Base-by-base conservation (phyloP, 768 basidiomycete genomes). In the Sistotremastrum suecicum region DNA sequence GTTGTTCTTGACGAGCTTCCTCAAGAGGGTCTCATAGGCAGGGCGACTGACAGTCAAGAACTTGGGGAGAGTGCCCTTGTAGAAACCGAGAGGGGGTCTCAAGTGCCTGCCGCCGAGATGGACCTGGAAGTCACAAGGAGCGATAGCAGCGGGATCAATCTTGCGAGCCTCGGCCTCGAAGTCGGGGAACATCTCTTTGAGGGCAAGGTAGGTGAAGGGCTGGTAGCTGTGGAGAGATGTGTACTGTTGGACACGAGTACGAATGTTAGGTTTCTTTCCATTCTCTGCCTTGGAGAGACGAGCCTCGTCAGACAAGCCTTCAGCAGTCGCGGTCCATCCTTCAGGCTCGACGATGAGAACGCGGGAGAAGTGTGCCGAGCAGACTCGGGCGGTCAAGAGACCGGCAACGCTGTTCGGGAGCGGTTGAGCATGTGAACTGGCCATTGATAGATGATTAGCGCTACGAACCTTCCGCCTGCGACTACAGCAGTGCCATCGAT, bases 21-120 rank as follows among this genome's bases (percentile, higher is more conserved):
- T 52, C 9, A 64, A 43, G 4, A 63, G 50, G 3, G 60, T 63
- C 48, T 64, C 63, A 32, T 58, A 51, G 29, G 52, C 52, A 10
- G 53, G 51, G 10, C 62, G 54, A 30, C 51, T 55, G 11, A 51
- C 38, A 42, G 45, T 52, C 35, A 58, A 41, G 3, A 50, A 56
- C 28, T 55, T 48, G 9, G 55, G 54, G 12, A 55, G 46, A 2
- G 38, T 34, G 37, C 47, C 48, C 12, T 46, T 48, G 40, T 46
- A 50, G 20, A 20, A 20, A 20, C 20, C 20, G 20, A 20, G 20
- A 20, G 20, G 20, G 20, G 20, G 20, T 20, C 20, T 20, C 20
- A 20, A 20, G 20, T 20, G 20, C 20, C 20, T 20, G 20, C 20
- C 20, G 20, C 20, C 20, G 20, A 20, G 20, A 20, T 20, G 20